Conservation (phyloP, 805 yeast species). For the Suhomyces vadensis region DNA sequence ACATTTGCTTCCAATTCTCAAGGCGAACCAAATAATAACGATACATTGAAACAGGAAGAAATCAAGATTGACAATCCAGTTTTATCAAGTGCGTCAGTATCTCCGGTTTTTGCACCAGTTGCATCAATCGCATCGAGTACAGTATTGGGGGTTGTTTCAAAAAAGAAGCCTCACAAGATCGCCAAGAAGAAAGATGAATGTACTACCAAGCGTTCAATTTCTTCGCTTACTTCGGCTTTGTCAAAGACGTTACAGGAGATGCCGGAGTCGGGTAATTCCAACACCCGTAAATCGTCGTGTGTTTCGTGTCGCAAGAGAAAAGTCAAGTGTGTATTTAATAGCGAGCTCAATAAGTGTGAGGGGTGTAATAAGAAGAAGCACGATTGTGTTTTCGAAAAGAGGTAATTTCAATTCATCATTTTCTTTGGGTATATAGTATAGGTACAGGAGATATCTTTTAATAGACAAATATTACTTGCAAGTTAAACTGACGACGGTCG, state of each 20-base stretch:
- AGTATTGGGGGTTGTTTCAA: constrained; percentile 4
- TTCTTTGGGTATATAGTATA: too few relatives aligned
- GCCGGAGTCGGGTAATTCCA: constrained; percentile 6
- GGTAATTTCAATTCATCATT: constrained; percentile 6
- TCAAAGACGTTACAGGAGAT: constrained; percentile 13
- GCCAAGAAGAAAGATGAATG: constrained; percentile 14
- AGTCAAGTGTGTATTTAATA: constrained; percentile 41
- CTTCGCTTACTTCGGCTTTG: constrained; percentile 11
- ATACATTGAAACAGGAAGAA: neutral
- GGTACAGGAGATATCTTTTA: too few relatives aligned
- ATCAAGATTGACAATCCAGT: neutral
- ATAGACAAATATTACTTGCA: too few relatives aligned
- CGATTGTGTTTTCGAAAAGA: constrained; percentile 33
- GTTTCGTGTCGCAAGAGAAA: constrained; percentile 43
- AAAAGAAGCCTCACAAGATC: constrained; percentile 12
- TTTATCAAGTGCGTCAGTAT: neutral
- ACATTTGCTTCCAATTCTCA: neutral
- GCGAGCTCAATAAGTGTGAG: constrained; percentile 34
- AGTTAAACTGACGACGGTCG: too few relatives aligned
- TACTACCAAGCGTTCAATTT: constrained; percentile 6
- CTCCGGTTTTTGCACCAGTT: neutral
- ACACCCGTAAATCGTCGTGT: constrained; percentile 39
- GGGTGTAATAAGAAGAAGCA: constrained; percentile 41
- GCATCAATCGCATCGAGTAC: neutral
- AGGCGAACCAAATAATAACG: too few relatives aligned